phyloP scores from a whole-genome alignment of 2,329 filamentous ascomycete species.

The Colletotrichum lindemuthianum region DNA sequence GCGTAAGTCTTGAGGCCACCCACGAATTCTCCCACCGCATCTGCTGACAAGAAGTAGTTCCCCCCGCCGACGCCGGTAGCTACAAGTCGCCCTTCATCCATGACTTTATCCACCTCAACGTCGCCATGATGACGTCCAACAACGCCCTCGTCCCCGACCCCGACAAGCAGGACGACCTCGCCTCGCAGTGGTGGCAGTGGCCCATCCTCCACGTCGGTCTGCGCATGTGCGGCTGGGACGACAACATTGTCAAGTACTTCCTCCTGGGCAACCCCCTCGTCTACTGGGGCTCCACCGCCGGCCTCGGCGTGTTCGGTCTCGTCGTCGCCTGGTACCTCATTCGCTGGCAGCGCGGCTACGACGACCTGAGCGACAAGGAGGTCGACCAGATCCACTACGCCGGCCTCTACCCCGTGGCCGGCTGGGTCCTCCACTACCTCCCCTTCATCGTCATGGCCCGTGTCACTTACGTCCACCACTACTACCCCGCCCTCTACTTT shows the following conservation, averaged over 20 bases:
- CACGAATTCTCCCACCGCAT: slow-evolving; percentile 44
- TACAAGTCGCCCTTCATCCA: slow-evolving; percentile 98
- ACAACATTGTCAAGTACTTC: slow-evolving; percentile 97
- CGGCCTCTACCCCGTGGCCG: slow-evolving; percentile 88
- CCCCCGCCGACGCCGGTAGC: slow-evolving; percentile 85
- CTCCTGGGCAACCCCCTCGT: slow-evolving; percentile 95
- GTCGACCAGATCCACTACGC: slow-evolving; percentile 96
- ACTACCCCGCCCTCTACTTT: slow-evolving; percentile 98
- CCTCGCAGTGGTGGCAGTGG: slow-evolving; percentile 99
- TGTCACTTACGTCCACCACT: slow-evolving; percentile 99
- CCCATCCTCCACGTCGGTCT: slow-evolving; percentile 94
- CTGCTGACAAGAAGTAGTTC: slow-evolving; percentile 64
- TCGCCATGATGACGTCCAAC: slow-evolving; percentile 99
- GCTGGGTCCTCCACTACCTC: slow-evolving; percentile 96
- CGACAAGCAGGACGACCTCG: slow-evolving; percentile 98
- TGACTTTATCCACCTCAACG: slow-evolving; percentile 97
- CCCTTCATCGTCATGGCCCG: slow-evolving; percentile 98
- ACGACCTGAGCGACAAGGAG: slow-evolving; percentile 80
- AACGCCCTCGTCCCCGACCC: slow-evolving; percentile 97
- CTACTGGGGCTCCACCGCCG: slow-evolving; percentile 92
- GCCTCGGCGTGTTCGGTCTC: slow-evolving; percentile 76
- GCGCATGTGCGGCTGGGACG: slow-evolving; percentile 98
- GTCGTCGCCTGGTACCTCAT: slow-evolving; percentile 86
- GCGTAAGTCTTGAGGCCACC: slow-evolving; percentile 67
- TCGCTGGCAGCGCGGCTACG: slow-evolving; percentile 95